Evolutionary conservation across 306 rosid genomes (phyloP), one percentile per base, ranked within the genome.

Genomic region (Trichosanthes cucumerina): DNA sequence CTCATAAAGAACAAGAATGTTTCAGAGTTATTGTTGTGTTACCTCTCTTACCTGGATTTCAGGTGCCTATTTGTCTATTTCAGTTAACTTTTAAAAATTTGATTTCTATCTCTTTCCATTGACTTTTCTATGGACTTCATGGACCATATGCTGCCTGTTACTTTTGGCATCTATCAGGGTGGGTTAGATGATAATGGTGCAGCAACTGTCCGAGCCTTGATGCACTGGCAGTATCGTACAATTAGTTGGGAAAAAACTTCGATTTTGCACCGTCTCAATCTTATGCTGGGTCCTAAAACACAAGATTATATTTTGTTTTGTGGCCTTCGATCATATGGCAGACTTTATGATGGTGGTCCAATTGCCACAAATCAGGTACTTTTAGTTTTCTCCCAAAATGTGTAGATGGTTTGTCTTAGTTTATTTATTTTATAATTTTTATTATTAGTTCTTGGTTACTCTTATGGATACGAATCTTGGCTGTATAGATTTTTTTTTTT

Each of bases 181-280:
- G 87, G 89, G 14, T 79, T 84, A 74, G 86, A 86, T 56, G 89
- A 86, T 47, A 75, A 79, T 65, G 89, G 86, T 41, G 89, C 89
- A 13, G 89, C 89, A 68, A 86, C 89, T 7, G 89, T 86, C 33
- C 78, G 89, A 84, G 87, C 89, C 72, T 52, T 86, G 70, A 86
- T 86, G 87, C 89, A 80, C 60, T 86, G 89, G 89, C 89, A 86
- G 75, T 86, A 84, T 34, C 80, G 89, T 19, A 87, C 86, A 14
- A 84, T 87, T 41, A 82, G 87, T 75, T 82, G 86, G 89, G 84
- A 68, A 34, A 87, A 87, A 46, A 62, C 85, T 36, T 87, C 87
- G 68, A 84, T 87, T 74, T 16, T 87, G 75, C 63, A 84, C 53
- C 83, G 85, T 26, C 89, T 87, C 23, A 84, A 71, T 31, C 71